Conservation (phyloP, 176 grass and related monocot genomes). For the Neostapfia colusana region DNA sequence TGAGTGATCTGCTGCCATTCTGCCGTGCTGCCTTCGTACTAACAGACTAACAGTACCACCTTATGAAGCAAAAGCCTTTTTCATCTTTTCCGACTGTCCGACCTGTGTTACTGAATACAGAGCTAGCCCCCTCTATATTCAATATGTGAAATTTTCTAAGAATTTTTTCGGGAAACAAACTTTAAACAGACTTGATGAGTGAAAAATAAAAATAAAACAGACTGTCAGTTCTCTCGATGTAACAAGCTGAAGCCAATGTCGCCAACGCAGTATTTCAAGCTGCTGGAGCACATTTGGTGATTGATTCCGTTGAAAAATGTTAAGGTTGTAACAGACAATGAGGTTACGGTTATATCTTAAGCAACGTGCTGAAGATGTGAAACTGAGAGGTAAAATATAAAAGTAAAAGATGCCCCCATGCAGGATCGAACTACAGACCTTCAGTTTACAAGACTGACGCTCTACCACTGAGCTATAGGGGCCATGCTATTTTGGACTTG, state of each 20-base stretch:
- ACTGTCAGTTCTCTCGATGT: not conserved
- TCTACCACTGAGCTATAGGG: slow-evolving; percentile 99
- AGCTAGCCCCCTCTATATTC: too few species aligned
- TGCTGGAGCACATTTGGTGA: not conserved
- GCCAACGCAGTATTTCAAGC: too few species aligned
- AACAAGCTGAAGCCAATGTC: not conserved
- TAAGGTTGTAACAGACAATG: not conserved
- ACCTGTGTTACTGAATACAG: too few species aligned
- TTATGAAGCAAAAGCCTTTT: not conserved
- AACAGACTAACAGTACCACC: not conserved
- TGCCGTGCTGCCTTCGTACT: too few species aligned
- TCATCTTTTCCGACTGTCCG: not conserved
- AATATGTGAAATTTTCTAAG: too few species aligned
- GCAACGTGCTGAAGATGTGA: not conserved
- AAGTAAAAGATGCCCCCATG: slow-evolving; percentile 55
- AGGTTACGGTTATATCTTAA: not conserved
- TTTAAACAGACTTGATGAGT: too few species aligned
- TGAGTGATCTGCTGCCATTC: too few species aligned
- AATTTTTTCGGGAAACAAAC: too few species aligned
- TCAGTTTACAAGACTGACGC: slow-evolving; percentile 99
- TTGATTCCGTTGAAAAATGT: not conserved
- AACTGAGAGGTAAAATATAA: not conserved
- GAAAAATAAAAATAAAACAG: too few species aligned
- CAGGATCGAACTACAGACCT: slow-evolving; percentile 99
- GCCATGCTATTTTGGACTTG: not conserved